Conservation (phyloP, 2,329 filamentous ascomycete species). For the Pezicula neosporulosa region DNA sequence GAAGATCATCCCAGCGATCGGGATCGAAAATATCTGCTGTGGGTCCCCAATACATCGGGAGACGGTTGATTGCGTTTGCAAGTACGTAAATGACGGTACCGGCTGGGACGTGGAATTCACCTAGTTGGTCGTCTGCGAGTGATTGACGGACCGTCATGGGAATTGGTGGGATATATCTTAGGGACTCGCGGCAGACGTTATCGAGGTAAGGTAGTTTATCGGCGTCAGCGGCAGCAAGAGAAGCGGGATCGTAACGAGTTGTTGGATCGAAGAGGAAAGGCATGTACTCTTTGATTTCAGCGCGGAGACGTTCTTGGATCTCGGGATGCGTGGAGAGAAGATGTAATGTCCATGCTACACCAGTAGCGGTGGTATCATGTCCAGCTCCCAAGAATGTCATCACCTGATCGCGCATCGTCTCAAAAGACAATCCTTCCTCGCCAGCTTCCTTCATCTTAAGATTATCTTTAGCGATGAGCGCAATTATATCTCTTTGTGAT, state of each 20-base stretch:
- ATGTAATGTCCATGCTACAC: constrained; percentile 39
- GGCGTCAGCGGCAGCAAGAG: constrained; percentile 30
- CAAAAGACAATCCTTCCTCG: constrained; percentile 70
- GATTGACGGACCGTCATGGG: constrained; percentile 42
- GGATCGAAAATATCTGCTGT: constrained; percentile 37
- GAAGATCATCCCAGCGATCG: constrained; percentile 37
- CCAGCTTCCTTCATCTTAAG: constrained; percentile 53
- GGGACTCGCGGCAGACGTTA: constrained; percentile 42
- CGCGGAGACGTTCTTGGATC: constrained; percentile 35
- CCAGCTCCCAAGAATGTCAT: constrained; percentile 81
- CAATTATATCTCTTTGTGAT: constrained; percentile 76
- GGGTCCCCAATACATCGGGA: constrained; percentile 36
- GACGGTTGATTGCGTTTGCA: constrained; percentile 37
- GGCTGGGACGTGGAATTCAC: constrained; percentile 35
- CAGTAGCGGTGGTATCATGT: constrained; percentile 41
- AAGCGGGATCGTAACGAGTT: constrained; percentile 26
- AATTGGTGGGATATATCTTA: constrained; percentile 42
- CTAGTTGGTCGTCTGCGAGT: constrained; percentile 34
- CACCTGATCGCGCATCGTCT: constrained; percentile 76
- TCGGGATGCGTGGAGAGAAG: constrained; percentile 35
- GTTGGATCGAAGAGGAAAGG: constrained; percentile 35
- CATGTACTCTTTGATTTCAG: constrained; percentile 43
- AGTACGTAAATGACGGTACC: constrained; percentile 41
- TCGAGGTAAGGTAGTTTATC: constrained; percentile 40
- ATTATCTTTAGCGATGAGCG: constrained; percentile 42